Evolutionary conservation across 106 monocot genomes (phyloP).

Genomic region (Apostasia shenzhenica): DNA sequence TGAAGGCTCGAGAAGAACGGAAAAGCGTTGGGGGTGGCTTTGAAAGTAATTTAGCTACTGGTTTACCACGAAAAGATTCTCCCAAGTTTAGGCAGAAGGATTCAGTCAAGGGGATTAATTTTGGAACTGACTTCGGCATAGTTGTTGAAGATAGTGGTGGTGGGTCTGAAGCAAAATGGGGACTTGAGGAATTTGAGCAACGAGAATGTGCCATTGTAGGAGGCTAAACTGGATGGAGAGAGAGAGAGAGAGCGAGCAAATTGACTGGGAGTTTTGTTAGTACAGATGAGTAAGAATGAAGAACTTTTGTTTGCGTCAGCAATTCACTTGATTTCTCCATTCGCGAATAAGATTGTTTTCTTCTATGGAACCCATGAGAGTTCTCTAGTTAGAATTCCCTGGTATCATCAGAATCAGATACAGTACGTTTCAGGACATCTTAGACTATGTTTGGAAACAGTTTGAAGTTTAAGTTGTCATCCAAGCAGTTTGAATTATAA

Average conservation of each 20-base stretch:
- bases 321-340: no score
- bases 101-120: slow-evolving; percentile 5
- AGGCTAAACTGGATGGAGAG: not conserved
- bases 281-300: no score
- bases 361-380: no score
- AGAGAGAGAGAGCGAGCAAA: slow-evolving; percentile 6
- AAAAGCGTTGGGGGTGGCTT: slow-evolving; percentile 9
- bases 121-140: slow-evolving; percentile 18
- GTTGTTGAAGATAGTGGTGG: slow-evolving; percentile 17
- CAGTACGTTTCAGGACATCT: no score
- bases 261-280: slow-evolving; percentile 19
- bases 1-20: slow-evolving; percentile 23
- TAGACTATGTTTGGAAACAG: no score
- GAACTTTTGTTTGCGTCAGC: no score
- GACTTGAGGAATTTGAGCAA: slow-evolving; percentile 20
- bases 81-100: slow-evolving; percentile 25
- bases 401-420: no score
- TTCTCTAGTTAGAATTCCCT: no score
- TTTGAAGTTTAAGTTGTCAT: no score
- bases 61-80: slow-evolving; percentile 29
- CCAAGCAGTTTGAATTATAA: no score
- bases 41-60: slow-evolving; percentile 12
- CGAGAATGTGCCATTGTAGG: not conserved
- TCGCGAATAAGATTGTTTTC: no score
- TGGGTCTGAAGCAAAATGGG: slow-evolving; percentile 29